Conservation (phyloP, 331 rosid genomes). For the Saraca asoca region DNA sequence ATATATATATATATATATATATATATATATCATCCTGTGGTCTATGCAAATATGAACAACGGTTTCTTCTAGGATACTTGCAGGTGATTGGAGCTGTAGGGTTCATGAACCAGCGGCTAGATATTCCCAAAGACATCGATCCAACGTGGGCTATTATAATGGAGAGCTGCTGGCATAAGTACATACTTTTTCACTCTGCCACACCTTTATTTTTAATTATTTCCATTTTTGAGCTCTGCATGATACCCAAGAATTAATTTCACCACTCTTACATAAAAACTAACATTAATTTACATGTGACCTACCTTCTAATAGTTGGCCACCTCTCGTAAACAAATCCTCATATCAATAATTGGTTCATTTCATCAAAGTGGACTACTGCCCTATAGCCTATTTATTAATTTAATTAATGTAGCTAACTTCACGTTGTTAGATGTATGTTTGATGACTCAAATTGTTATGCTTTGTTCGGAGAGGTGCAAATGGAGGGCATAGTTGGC, state of each 20-base stretch:
- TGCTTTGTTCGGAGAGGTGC: too few relatives aligned
- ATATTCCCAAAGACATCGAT: conserved; percentile 85
- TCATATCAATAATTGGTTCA: too few relatives aligned
- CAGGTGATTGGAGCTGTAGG: conserved; percentile 99
- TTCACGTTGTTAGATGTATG: too few relatives aligned
- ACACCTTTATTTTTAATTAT: background rate
- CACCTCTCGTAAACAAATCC: too few relatives aligned
- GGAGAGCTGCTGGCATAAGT: conserved; percentile 97
- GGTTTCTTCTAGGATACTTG: conserved; percentile 48
- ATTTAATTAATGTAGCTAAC: too few relatives aligned
- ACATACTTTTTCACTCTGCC: conserved; percentile 23
- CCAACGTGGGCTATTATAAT: conserved; percentile 82
- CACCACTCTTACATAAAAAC: conserved; percentile 16
- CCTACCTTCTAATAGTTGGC: too few relatives aligned
- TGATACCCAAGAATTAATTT: conserved; percentile 19
- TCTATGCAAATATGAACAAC: conserved; percentile 34
- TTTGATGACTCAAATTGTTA: too few relatives aligned
- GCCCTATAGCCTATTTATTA: too few relatives aligned
- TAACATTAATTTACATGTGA: conserved; percentile 1
- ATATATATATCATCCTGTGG: background rate
- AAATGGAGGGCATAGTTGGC: too few relatives aligned
- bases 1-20: too few relatives aligned
- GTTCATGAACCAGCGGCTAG: conserved; percentile 92
- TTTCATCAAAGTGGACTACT: too few relatives aligned
- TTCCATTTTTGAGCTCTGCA: background rate